Evolutionary conservation across 176 grass and related monocot genomes (phyloP).

Genomic region (Dactylis glomerata): DNA sequence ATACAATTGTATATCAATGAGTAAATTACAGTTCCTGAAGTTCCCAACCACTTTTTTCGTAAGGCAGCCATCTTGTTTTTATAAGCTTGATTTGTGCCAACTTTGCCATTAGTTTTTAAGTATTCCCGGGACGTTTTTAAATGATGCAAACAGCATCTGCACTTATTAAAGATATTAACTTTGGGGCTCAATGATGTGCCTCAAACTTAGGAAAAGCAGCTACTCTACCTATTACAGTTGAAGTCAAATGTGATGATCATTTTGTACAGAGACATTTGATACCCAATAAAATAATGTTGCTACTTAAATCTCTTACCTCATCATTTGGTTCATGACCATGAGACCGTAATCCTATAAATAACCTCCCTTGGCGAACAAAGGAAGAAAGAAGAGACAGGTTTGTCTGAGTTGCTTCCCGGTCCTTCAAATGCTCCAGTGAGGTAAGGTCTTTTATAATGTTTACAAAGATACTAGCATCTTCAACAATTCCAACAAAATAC

Average conservation of each 20-base stretch:
- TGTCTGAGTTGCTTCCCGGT: slow-evolving; percentile 92
- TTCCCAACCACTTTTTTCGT: background rate
- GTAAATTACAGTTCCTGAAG: background rate
- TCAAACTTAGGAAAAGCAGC: slow-evolving; percentile 1
- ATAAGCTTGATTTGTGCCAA: background rate
- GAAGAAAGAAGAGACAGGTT: slow-evolving; percentile 94
- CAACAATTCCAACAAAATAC: slow-evolving; percentile 93
- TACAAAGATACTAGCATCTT: slow-evolving; percentile 84
- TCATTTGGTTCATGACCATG: slow-evolving; percentile 70
- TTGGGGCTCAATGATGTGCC: background rate
- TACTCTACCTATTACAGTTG: slow-evolving; percentile 5
- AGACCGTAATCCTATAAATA: slow-evolving; percentile 63
- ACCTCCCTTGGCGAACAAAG: slow-evolving; percentile 87
- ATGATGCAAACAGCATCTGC: background rate
- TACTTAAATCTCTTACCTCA: slow-evolving; percentile 50
- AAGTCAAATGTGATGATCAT: background rate
- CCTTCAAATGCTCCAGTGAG: slow-evolving; percentile 77
- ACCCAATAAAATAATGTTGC: slow-evolving; percentile 10
- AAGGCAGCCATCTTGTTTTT: background rate
- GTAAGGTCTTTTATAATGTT: slow-evolving; percentile 97
- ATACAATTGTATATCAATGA: background rate
- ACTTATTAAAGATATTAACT: slow-evolving; percentile 11
- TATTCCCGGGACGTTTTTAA: background rate
- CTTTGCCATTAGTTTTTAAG: background rate
- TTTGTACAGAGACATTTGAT: slow-evolving; percentile 7